Evolutionary conservation across 192 early-diverging fungal species (phyloP).

Genomic region (Backusella psychrophila): DNA sequence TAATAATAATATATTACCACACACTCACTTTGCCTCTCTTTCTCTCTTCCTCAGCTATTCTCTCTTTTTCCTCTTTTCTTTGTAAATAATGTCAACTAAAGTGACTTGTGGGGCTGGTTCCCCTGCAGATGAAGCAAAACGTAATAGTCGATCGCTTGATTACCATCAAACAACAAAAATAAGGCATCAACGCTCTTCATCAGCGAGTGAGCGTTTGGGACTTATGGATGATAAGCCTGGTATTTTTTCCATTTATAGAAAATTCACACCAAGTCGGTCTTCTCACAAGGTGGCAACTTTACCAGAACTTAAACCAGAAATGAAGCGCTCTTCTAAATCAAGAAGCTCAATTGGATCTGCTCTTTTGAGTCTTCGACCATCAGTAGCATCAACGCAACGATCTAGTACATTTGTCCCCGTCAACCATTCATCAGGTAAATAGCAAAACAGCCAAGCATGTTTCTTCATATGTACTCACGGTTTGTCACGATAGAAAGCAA

Average conservation of each 20-base stretch:
- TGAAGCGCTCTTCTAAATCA: constrained; percentile 4
- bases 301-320: not conserved
- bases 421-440: not conserved
- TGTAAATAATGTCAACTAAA: not conserved
- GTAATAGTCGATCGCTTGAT: constrained; percentile 4
- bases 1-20: not conserved
- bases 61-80: not conserved
- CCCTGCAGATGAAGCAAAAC: constrained; percentile 6
- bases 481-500: not conserved
- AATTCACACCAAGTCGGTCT: constrained; percentile 1
- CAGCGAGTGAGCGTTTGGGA: not conserved
- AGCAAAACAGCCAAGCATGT: too few species aligned
- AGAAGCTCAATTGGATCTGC: constrained; percentile 4
- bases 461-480: not conserved
- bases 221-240: not conserved
- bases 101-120: constrained; percentile 13
- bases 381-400: not conserved
- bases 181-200: constrained; percentile 1
- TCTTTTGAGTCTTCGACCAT: not conserved
- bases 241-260: constrained; percentile 11
- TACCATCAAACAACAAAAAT: not conserved
- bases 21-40: not conserved
- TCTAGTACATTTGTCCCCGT: not conserved
- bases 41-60: too few species aligned
- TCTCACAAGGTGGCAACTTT: not conserved